These are phyloP conservation scores for Calonectria montana DNA, from an alignment of 2,329 filamentous ascomycete species.

Conservation along the genomic window DNA sequence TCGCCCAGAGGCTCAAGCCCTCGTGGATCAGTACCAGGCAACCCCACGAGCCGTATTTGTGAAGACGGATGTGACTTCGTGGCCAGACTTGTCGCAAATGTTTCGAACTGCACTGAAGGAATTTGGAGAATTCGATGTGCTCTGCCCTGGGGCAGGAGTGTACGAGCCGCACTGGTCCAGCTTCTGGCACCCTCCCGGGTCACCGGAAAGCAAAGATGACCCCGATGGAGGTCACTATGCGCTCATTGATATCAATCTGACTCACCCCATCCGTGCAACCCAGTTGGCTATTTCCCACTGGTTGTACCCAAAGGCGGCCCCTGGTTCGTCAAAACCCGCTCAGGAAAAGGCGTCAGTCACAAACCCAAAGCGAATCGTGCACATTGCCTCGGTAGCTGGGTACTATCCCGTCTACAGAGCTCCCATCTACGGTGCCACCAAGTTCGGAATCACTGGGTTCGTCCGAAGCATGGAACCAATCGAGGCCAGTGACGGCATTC, in stretches of 20 bases:
- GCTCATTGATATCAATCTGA: slow-evolving; percentile 54
- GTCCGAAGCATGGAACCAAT: slow-evolving; percentile 54
- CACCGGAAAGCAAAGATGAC: slow-evolving; percentile 46
- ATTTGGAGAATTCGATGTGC: slow-evolving; percentile 54
- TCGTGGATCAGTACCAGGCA: slow-evolving; percentile 43
- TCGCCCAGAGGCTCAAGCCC: slow-evolving; percentile 53
- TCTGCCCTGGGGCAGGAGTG: slow-evolving; percentile 59
- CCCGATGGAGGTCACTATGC: slow-evolving; percentile 46
- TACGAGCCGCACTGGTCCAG: slow-evolving; percentile 58
- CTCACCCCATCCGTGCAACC: slow-evolving; percentile 54
- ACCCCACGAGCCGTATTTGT: slow-evolving; percentile 53
- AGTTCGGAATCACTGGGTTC: slow-evolving; percentile 53
- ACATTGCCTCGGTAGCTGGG: slow-evolving; percentile 51
- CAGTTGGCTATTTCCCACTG: slow-evolving; percentile 55
- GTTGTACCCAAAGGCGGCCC: slow-evolving; percentile 41
- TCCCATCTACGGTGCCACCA: slow-evolving; percentile 54
- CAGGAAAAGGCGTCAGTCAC: slow-evolving; percentile 29
- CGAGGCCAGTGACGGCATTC: slow-evolving; percentile 47
- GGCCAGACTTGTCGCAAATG: slow-evolving; percentile 50
- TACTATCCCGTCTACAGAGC: slow-evolving; percentile 48
- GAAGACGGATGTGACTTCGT: slow-evolving; percentile 57
- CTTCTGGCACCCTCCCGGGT: slow-evolving; percentile 57
- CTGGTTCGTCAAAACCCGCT: not conserved
- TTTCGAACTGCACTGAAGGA: slow-evolving; percentile 48
- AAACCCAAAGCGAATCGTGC: slow-evolving; percentile 51